Conservation (phyloP, 176 grass and related monocot species). For the Triticum aestivum region DNA sequence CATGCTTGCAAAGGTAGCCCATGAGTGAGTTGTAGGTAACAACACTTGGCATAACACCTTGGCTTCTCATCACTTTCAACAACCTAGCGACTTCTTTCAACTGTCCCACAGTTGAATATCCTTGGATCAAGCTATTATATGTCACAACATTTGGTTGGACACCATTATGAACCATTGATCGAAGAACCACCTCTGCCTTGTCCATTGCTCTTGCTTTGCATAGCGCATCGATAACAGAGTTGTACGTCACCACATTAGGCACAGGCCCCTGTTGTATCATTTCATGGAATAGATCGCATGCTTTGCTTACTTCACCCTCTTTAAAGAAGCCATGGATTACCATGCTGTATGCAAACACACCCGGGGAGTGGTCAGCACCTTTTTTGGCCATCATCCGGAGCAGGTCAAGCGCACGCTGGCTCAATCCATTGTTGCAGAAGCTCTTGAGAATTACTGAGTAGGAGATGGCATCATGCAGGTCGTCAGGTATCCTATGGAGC, state of each 20-base stretch:
- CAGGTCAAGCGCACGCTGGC: neutral
- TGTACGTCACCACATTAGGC: neutral
- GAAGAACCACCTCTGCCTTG: neutral
- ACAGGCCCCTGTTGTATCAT: neutral
- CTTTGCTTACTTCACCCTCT: neutral
- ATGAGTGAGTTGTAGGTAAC: too few species aligned
- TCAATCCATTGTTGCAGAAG: neutral
- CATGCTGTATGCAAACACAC: neutral
- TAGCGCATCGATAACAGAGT: neutral
- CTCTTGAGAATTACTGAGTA: neutral
- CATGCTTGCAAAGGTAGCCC: too few species aligned
- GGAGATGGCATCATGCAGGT: neutral
- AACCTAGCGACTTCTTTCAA: neutral
- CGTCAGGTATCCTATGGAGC: neutral
- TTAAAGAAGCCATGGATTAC: neutral
- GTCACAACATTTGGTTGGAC: neutral
- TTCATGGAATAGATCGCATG: neutral
- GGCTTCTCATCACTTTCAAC: too few species aligned
- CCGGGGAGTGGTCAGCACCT: neutral
- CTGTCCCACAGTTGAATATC: neutral
- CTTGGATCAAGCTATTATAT: conserved; percentile 26
- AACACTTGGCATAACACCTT: too few species aligned
- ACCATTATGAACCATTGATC: neutral
- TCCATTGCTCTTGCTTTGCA: conserved; percentile 1
- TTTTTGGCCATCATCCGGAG: neutral